These are phyloP conservation scores for Asterella californica DNA, from an alignment of 225 moss, liverwort and hornwort genomes.

Conservation along the genomic window DNA sequence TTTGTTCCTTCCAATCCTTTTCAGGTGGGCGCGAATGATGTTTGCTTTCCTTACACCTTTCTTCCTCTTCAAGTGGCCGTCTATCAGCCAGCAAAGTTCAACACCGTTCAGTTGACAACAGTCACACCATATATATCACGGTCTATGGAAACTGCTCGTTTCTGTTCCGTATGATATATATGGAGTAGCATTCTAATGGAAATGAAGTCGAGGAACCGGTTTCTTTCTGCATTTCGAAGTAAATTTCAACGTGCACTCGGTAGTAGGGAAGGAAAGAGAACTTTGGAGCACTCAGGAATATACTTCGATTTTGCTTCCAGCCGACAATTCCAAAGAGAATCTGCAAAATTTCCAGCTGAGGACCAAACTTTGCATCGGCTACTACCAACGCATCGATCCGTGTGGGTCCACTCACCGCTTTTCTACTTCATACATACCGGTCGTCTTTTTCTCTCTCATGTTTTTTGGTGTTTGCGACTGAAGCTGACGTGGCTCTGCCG, in stretches of 20 bases:
- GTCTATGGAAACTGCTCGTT: too few species aligned
- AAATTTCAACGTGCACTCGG: too few species aligned
- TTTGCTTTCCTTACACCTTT: background rate
- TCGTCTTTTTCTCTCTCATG: background rate
- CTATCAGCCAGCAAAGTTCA: background rate
- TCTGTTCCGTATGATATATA: too few species aligned
- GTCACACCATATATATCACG: too few species aligned
- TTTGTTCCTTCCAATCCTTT: background rate
- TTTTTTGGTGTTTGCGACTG: background rate
- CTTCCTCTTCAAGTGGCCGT: background rate
- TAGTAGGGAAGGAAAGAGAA: background rate
- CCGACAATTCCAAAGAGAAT: background rate
- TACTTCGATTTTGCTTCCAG: background rate
- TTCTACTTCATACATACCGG: background rate
- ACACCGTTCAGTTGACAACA: too few species aligned
- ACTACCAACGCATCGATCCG: too few species aligned
- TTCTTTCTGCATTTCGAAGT: too few species aligned
- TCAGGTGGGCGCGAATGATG: background rate
- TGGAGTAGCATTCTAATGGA: too few species aligned
- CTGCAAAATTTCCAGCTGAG: background rate
- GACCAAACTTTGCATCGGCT: background rate
- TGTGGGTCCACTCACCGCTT: background rate
- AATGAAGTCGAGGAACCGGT: too few species aligned
- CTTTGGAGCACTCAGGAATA: too few species aligned
- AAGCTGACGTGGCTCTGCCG: conserved; percentile 1